Evolutionary conservation across 257 asterid genomes (phyloP).

Genomic region (Rehmannia glutinosa): DNA sequence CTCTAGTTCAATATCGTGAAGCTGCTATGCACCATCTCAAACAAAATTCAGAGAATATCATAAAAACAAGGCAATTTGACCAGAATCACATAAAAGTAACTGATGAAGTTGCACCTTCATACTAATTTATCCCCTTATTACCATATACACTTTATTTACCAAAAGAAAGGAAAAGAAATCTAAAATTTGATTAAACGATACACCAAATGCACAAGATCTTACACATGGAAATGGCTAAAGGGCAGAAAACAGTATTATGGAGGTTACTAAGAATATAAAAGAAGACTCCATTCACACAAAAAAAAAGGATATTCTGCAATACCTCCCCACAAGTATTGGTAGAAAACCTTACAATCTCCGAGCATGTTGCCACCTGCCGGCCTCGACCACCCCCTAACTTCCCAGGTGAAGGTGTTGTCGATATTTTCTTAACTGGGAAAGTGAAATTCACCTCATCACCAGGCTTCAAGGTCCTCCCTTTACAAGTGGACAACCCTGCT

Average conservation of each 20-base stretch:
- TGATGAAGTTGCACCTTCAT: not conserved
- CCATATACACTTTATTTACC: not conserved
- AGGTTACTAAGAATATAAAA: not conserved
- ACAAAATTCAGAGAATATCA: not conserved
- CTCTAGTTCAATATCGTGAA: not conserved
- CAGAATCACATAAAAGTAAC: not conserved
- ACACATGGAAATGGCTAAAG: not conserved
- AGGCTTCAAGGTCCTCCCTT: conserved; percentile 63
- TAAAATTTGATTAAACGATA: not conserved
- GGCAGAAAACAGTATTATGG: not conserved
- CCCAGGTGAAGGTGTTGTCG: conserved; percentile 47
- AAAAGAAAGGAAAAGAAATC: not conserved
- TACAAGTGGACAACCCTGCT: conserved; percentile 81
- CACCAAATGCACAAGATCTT: conserved; percentile 4
- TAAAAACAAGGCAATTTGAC: not conserved
- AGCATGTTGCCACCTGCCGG: conserved; percentile 60
- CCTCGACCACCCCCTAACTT: conserved; percentile 73
- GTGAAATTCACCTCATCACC: conserved; percentile 72
- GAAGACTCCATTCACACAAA: not conserved
- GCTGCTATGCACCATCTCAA: not conserved
- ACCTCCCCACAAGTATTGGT: conserved; percentile 79
- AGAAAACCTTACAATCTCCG: conserved; percentile 90
- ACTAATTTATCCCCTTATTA: not conserved
- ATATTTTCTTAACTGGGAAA: conserved; percentile 61
- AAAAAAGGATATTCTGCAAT: conserved; percentile 7